Evolutionary conservation across 1,284 basidiomycete genomes (phyloP), one percentile per base, ranked within the genome.

Genomic region (Cryptococcus deneoformans): DNA sequence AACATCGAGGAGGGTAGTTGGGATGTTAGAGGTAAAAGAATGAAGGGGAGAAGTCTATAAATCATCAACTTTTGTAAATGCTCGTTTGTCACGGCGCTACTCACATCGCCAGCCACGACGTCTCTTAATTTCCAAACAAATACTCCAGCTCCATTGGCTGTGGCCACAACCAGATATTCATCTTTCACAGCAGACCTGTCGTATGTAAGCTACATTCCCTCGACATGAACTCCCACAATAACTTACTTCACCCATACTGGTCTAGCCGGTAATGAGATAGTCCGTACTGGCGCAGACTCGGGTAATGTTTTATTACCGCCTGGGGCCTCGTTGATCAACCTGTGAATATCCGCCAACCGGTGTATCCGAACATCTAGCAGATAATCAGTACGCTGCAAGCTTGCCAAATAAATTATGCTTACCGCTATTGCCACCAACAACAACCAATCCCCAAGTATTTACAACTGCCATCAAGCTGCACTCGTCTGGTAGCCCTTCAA

Each of bases 381-480:
- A 20, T 20, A 20, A 20, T 20, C 20, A 20, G 20, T 20, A 20
- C 20, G 20, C 20, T 20, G 20, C 20, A 20, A 20, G 20, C 20
- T 20, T 20, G 20, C 20, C 20, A 20, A 20, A 20, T 20, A 20
- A 20, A 20, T 20, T 20, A 20, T 20, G 20, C 20, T 20, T 20
- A 20, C 20, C 20, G 20, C 20, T 20, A 20, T 20, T 20, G 20
- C 20, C 20, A 20, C 20, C 20, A 20, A 20, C 20, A 20, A 20
- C 20, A 20, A 20, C 20, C 20, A 20, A 20, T 20, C 20, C 77
- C 56, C 67, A 72, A 11, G 20, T 44, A 51, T 78, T 77, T 36
- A 75, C 75, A 1, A 80, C 66, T 1, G 75, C 77, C 55, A 81
- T 65, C 57, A 81, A 67, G 52, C 72, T 74, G 56, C 70, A 72